Conservation (phyloP, 2,329 filamentous ascomycete species). For the Nemania serpens region DNA sequence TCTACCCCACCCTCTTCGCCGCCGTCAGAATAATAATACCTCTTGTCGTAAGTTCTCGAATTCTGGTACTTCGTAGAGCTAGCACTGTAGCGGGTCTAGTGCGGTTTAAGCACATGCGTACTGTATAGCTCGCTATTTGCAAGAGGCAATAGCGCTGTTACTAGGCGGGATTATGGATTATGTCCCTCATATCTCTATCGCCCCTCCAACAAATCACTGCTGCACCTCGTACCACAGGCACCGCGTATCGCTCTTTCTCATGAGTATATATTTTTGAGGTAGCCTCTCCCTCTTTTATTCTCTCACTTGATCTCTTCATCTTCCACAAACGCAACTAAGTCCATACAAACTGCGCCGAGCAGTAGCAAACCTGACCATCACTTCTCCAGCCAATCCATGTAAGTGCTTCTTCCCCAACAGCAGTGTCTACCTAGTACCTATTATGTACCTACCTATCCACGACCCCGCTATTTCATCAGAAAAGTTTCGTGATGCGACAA, state of each 20-base stretch:
- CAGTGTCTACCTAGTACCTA: neutral
- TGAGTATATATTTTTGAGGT: constrained; percentile 26
- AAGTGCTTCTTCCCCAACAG: constrained; percentile 28
- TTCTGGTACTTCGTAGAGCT: constrained; percentile 3
- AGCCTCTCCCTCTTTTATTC: constrained; percentile 16
- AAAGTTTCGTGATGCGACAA: constrained; percentile 17
- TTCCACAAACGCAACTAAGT: constrained; percentile 4
- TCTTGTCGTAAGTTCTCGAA: constrained; percentile 1
- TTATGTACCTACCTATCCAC: neutral
- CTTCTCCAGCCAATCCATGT: constrained; percentile 19
- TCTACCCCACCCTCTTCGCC: constrained; percentile 20
- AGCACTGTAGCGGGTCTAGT: constrained; percentile 16
- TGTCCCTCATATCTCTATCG: constrained; percentile 27
- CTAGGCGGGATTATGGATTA: constrained; percentile 7
- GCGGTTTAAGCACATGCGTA: neutral
- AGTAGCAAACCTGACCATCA: constrained; percentile 3
- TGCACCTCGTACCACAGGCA: constrained; percentile 26
- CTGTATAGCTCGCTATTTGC: constrained; percentile 10
- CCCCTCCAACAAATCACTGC: constrained; percentile 29
- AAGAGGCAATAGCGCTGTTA: constrained; percentile 3
- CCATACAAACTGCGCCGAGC: constrained; percentile 4
- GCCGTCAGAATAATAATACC: neutral
- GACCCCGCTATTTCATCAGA: constrained; percentile 30
- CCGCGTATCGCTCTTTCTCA: constrained; percentile 13
- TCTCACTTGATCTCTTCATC: constrained; percentile 18